These are phyloP conservation scores for Moniliophthora roreri DNA, from an alignment of 1,284 basidiomycete species.

Conservation along the genomic window DNA sequence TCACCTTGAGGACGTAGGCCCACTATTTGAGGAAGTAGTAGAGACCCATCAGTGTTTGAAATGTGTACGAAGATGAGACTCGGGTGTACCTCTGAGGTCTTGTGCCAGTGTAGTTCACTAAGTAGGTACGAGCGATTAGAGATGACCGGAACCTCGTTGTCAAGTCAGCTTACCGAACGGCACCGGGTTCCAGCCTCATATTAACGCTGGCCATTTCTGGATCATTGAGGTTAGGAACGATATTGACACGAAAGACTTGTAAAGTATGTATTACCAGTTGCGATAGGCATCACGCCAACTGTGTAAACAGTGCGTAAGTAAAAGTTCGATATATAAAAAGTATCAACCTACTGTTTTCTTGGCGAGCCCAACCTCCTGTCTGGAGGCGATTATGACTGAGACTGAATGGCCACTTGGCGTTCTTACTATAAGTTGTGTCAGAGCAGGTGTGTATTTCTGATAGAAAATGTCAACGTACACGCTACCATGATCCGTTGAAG, in stretches of 20 bases:
- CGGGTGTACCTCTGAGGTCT: conserved; percentile 64
- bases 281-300: conserved; percentile 48
- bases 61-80: too few species aligned
- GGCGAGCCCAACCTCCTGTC: conserved; percentile 73
- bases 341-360: conserved; percentile 53
- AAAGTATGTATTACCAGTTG: conserved; percentile 47
- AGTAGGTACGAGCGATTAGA: background rate
- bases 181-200: conserved; percentile 67
- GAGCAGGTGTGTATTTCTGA: conserved; percentile 1
- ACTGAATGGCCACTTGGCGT: conserved; percentile 73
- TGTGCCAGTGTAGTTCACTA: conserved; percentile 78
- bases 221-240: background rate
- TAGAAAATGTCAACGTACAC: conserved; percentile 40
- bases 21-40: conserved; percentile 38
- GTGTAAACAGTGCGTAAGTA: background rate
- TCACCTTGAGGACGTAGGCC: conserved; percentile 64
- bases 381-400: conserved; percentile 70
- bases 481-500: conserved; percentile 63
- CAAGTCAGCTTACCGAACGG: conserved; percentile 47
- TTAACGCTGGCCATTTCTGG: conserved; percentile 65
- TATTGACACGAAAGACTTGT: conserved; percentile 1
- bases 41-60: background rate
- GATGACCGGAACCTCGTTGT: background rate
- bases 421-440: conserved; percentile 34
- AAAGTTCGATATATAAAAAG: conserved; percentile 1